Conservation (phyloP, 495 filamentous ascomycete genomes). For the Hypoxylon fuscum region DNA sequence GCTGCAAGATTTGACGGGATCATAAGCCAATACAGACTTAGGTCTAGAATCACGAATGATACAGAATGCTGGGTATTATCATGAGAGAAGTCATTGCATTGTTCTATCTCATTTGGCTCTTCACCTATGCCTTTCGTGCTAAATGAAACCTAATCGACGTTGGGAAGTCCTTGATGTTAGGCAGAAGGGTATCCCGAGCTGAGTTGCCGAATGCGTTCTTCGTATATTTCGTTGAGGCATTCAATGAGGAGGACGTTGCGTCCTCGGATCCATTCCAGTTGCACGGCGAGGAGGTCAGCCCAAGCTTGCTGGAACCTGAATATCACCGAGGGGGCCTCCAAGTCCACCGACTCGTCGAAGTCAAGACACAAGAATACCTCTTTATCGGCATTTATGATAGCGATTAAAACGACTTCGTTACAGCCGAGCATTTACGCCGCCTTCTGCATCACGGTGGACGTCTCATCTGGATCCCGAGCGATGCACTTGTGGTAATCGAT, state of each 20-base stretch:
- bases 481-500: neutral
- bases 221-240: neutral
- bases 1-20: too few species aligned
- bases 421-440: neutral
- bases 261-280: neutral
- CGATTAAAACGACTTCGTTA: neutral
- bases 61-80: too few species aligned
- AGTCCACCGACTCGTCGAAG: neutral
- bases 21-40: too few species aligned
- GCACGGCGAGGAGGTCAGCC: neutral
- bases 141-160: too few species aligned
- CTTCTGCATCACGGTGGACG: neutral
- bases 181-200: too few species aligned
- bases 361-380: neutral
- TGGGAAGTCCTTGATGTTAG: too few species aligned
- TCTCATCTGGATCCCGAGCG: neutral
- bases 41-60: too few species aligned
- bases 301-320: neutral
- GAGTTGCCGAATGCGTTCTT: too few species aligned
- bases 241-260: neutral
- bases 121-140: too few species aligned
- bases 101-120: too few species aligned
- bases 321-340: neutral
- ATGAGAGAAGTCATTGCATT: too few species aligned
- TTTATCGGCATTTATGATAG: neutral